Evolutionary conservation across 2,329 filamentous ascomycete species (phyloP).

Genomic region (Aspergillus amoenus): DNA sequence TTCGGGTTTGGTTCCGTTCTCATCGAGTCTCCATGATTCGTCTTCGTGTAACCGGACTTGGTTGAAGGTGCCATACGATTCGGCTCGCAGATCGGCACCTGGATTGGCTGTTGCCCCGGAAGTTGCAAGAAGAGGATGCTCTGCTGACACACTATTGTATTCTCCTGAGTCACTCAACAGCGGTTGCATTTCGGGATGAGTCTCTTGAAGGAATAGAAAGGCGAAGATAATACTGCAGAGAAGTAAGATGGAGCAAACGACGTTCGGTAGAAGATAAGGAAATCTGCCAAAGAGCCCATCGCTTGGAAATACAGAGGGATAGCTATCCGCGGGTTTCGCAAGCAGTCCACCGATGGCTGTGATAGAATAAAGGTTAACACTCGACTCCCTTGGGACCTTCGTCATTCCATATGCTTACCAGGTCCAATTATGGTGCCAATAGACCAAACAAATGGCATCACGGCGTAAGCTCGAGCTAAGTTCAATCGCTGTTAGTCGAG

Average conservation of each 20-base stretch:
- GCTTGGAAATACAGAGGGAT: constrained; percentile 67
- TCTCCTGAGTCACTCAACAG: constrained; percentile 39
- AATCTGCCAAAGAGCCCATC: constrained; percentile 72
- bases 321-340: constrained; percentile 72
- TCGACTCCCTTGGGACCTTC: neutral
- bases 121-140: constrained; percentile 73
- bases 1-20: constrained; percentile 45
- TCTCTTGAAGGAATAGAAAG: constrained; percentile 82
- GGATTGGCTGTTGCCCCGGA: constrained; percentile 73
- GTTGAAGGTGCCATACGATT: constrained; percentile 75
- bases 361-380: constrained; percentile 15
- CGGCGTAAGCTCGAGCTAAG: constrained; percentile 75
- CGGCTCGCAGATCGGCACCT: constrained; percentile 70
- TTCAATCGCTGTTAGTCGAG: neutral
- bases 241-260: constrained; percentile 76
- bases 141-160: constrained; percentile 49
- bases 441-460: constrained; percentile 94
- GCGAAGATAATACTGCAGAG: constrained; percentile 75
- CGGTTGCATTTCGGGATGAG: constrained; percentile 77
- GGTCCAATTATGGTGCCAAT: constrained; percentile 88
- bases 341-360: constrained; percentile 79
- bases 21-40: constrained; percentile 52
- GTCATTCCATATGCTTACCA: constrained; percentile 24
- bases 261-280: constrained; percentile 85
- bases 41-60: constrained; percentile 55